phyloP scores from a whole-genome alignment of 2,329 filamentous ascomycete genomes.

The Aureobasidium sp. region DNA sequence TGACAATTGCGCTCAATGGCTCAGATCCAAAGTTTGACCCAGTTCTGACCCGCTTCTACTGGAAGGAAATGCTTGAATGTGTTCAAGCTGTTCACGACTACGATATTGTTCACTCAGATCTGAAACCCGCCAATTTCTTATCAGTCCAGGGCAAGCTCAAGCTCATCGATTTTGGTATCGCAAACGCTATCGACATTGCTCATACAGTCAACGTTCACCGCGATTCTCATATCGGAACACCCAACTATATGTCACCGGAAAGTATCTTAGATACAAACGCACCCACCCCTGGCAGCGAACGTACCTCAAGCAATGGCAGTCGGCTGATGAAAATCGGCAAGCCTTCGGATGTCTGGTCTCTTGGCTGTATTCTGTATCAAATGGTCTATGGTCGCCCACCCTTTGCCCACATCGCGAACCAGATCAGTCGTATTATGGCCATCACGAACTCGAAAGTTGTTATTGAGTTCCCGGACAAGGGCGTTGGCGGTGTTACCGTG shows the following conservation, averaged over 20 bases:
- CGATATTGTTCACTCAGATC: slow-evolving; percentile 92
- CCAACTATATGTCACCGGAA: slow-evolving; percentile 98
- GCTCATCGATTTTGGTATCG: slow-evolving; percentile 97
- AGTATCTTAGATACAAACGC: slow-evolving; percentile 82
- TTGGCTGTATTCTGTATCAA: slow-evolving; percentile 95
- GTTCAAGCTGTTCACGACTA: slow-evolving; percentile 79
- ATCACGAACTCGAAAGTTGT: slow-evolving; percentile 71
- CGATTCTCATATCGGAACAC: slow-evolving; percentile 89
- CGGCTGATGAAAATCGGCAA: slow-evolving; percentile 83
- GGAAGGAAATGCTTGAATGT: slow-evolving; percentile 99
- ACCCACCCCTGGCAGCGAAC: slow-evolving; percentile 35
- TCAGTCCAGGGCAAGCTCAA: slow-evolving; percentile 85
- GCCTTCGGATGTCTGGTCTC: slow-evolving; percentile 89
- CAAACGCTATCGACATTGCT: slow-evolving; percentile 91
- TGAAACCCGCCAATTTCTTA: slow-evolving; percentile 96
- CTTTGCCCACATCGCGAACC: slow-evolving; percentile 85
- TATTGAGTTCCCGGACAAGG: slow-evolving; percentile 65
- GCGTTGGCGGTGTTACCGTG: slow-evolving; percentile 55
- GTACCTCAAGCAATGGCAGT: slow-evolving; percentile 25
- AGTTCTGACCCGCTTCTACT: slow-evolving; percentile 92
- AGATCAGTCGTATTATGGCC: slow-evolving; percentile 76
- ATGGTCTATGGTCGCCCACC: slow-evolving; percentile 97
- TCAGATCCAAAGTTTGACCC: slow-evolving; percentile 74
- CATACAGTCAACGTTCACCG: slow-evolving; percentile 96
- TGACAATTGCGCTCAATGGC: slow-evolving; percentile 60